Conservation (phyloP, 768 basidiomycete genomes). For the Macrocybe gigantea region DNA sequence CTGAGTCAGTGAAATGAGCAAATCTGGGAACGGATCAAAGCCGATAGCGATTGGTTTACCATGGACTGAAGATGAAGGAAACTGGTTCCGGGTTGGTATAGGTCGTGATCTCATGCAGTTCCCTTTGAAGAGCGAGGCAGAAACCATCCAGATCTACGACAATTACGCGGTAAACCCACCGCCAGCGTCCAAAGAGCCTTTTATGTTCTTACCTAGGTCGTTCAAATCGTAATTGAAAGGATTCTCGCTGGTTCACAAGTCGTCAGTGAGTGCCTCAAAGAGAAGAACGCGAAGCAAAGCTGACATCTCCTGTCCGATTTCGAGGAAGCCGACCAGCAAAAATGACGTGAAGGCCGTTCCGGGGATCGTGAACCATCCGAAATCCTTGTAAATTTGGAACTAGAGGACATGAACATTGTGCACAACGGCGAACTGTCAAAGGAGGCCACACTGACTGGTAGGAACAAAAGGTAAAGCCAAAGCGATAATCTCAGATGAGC, state of each 20-base stretch:
- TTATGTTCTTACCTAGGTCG: constrained; percentile 43
- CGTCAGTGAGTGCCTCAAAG: not conserved
- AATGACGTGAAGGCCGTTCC: constrained; percentile 59
- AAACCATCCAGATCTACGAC: constrained; percentile 56
- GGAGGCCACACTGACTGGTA: constrained; percentile 29
- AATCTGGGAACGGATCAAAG: too few relatives aligned
- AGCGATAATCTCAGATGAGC: constrained; percentile 58
- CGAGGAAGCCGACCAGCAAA: constrained; percentile 60
- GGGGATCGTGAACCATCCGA: constrained; percentile 48
- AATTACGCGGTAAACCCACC: constrained; percentile 5
- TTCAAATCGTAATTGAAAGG: constrained; percentile 66
- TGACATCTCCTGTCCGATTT: constrained; percentile 64
- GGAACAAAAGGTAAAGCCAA: constrained; percentile 33
- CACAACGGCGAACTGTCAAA: constrained; percentile 15
- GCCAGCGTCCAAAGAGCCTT: not conserved
- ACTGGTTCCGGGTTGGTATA: constrained; percentile 42
- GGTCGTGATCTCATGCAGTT: constrained; percentile 68
- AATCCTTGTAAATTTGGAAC: constrained; percentile 43
- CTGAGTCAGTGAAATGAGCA: constrained; percentile 9
- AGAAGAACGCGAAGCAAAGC: constrained; percentile 5
- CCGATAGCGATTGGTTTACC: constrained; percentile 16
- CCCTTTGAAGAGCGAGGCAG: constrained; percentile 60
- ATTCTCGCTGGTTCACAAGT: constrained; percentile 40
- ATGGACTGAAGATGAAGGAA: constrained; percentile 45
- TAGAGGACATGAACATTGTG: constrained; percentile 13